These are phyloP conservation scores for Rhododendron simsii DNA, from an alignment of 148 eudicot genomes.

Conservation along the genomic window DNA sequence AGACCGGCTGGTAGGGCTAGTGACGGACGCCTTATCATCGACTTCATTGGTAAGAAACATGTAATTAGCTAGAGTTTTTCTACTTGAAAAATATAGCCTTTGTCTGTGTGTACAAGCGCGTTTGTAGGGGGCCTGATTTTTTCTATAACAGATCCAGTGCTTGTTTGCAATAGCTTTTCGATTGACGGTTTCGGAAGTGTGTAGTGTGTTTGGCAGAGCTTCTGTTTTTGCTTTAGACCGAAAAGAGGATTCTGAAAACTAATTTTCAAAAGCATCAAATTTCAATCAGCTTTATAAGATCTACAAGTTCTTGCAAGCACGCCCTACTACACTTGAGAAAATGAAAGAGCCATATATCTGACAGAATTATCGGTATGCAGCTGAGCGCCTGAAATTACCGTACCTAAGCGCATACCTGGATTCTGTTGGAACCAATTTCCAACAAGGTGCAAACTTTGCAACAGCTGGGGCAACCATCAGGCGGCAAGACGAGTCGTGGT, in stretches of 20 bases:
- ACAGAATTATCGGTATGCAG: slow-evolving; percentile 19
- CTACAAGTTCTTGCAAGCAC: background rate
- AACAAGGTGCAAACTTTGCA: slow-evolving; percentile 52
- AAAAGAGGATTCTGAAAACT: background rate
- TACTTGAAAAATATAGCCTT: background rate
- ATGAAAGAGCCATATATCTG: background rate
- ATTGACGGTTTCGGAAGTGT: background rate
- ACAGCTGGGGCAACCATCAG: slow-evolving; percentile 49
- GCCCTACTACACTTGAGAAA: background rate
- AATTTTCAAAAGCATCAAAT: background rate
- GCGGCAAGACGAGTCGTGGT: slow-evolving; percentile 55
- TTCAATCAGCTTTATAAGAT: background rate
- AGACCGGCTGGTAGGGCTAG: slow-evolving; percentile 29
- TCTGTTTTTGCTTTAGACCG: background rate
- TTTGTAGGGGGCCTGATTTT: background rate
- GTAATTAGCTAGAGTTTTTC: background rate
- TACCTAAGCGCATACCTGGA: slow-evolving; percentile 42
- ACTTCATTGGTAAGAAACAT: slow-evolving; percentile 28
- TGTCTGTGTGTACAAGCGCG: background rate
- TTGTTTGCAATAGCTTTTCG: background rate
- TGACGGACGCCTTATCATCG: slow-evolving; percentile 13
- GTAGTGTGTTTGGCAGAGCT: background rate
- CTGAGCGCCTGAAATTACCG: slow-evolving; percentile 31
- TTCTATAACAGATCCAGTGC: background rate
- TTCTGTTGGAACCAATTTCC: slow-evolving; percentile 32